These are phyloP conservation scores for Fusarium concolor DNA, from an alignment of 2,329 filamentous ascomycete genomes.

Conservation along the genomic window DNA sequence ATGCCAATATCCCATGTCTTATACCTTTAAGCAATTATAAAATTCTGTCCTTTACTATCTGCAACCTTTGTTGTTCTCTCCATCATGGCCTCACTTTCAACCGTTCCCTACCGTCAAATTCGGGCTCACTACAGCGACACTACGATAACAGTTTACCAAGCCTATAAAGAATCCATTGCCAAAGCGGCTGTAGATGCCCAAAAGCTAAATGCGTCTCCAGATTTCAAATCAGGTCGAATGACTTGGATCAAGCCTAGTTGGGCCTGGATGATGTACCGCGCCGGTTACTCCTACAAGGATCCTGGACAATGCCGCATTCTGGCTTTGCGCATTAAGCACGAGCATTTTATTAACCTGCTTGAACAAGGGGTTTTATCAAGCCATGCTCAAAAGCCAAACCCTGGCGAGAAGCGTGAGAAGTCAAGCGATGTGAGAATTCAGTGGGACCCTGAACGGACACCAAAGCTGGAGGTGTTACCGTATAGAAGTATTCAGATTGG, in stretches of 20 bases:
- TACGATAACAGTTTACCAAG: slow-evolving; percentile 72
- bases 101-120: slow-evolving; percentile 60
- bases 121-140: slow-evolving; percentile 61
- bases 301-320: slow-evolving; percentile 65
- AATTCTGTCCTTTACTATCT: background rate
- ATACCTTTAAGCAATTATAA: background rate
- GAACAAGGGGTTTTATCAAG: slow-evolving; percentile 50
- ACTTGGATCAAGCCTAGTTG: slow-evolving; percentile 75
- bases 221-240: slow-evolving; percentile 67
- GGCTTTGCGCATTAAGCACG: slow-evolving; percentile 65
- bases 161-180: slow-evolving; percentile 66
- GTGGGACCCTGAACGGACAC: slow-evolving; percentile 71
- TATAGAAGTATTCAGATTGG: slow-evolving; percentile 72
- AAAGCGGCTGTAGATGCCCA: slow-evolving; percentile 62
- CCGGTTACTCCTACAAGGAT: slow-evolving; percentile 70
- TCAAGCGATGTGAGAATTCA: slow-evolving; percentile 63
- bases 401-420: slow-evolving; percentile 42
- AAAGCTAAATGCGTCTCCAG: slow-evolving; percentile 63
- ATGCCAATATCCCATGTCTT: background rate
- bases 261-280: slow-evolving; percentile 73
- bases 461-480: slow-evolving; percentile 57
- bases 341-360: slow-evolving; percentile 62
- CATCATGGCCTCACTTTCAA: slow-evolving; percentile 31
- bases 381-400: slow-evolving; percentile 28
- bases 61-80: background rate